A percentile compares a stretch with the other conserved stretches of the same genome.
Conservation (phyloP, 768 basidiomycete genomes). For the Collybiopsis luxurians region DNA sequence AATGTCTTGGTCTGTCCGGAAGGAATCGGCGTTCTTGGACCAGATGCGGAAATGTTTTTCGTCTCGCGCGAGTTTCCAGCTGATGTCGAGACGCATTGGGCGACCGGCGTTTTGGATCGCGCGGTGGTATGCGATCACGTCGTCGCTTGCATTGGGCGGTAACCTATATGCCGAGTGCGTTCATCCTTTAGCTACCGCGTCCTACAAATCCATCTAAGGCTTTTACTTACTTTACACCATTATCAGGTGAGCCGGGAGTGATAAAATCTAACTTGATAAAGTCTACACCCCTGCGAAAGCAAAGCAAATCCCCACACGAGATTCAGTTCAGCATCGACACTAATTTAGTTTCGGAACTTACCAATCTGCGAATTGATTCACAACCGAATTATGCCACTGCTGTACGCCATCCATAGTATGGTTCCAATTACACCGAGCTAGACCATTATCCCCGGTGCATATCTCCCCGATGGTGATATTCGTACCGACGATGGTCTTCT, state of each 20-base stretch:
- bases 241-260: slow-evolving; percentile 10
- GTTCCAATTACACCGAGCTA: slow-evolving; percentile 9
- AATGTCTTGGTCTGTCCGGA: slow-evolving; percentile 13
- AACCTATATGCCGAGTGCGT: too few relatives aligned
- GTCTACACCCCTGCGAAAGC: too few relatives aligned
- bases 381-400: slow-evolving; percentile 11
- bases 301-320: too few relatives aligned
- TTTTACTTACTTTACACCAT: too few relatives aligned
- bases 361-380: slow-evolving; percentile 9
- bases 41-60: slow-evolving; percentile 6
- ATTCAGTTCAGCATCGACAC: too few relatives aligned
- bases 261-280: slow-evolving; percentile 12
- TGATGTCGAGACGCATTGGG: slow-evolving; percentile 11
- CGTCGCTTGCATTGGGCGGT: slow-evolving; percentile 6
- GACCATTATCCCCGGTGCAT: slow-evolving; percentile 8
- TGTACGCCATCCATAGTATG: slow-evolving; percentile 7
- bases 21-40: slow-evolving; percentile 6
- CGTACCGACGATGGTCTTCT: slow-evolving; percentile 7
- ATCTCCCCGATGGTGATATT: slow-evolving; percentile 9
- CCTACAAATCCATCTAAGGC: too few relatives aligned
- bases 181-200: too few relatives aligned
- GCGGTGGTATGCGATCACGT: slow-evolving; percentile 6
- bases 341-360: too few relatives aligned
- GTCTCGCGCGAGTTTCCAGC: slow-evolving; percentile 11
- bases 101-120: slow-evolving; percentile 5